These are phyloP conservation scores for Ogataea populi-albae DNA, from an alignment of 805 yeast species.

Conservation along the genomic window DNA sequence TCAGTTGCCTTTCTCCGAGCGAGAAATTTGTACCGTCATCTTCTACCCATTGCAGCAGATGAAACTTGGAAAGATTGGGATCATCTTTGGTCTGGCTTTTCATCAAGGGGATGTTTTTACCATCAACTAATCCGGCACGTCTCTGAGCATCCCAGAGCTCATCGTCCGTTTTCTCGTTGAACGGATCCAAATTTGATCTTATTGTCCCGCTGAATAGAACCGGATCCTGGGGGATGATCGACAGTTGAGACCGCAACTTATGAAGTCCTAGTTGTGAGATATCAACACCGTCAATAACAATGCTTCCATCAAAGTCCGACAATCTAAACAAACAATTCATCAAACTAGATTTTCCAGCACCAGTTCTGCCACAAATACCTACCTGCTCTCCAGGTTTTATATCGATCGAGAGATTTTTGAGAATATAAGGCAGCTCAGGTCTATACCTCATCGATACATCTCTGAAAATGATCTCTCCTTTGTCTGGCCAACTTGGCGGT, in stretches of 20 bases:
- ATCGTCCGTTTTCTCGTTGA: slow-evolving; percentile 52
- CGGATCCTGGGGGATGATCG: slow-evolving; percentile 90
- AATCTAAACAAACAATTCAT: slow-evolving; percentile 61
- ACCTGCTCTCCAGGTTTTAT: slow-evolving; percentile 60
- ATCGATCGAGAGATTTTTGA: slow-evolving; percentile 42
- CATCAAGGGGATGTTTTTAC: slow-evolving; percentile 31
- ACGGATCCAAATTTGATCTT: slow-evolving; percentile 77
- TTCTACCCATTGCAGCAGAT: slow-evolving; percentile 55
- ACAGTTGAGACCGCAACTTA: slow-evolving; percentile 66
- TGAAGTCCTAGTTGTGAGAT: slow-evolving; percentile 61
- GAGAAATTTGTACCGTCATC: slow-evolving; percentile 72
- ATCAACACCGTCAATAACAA: slow-evolving; percentile 68
- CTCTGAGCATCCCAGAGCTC: slow-evolving; percentile 58
- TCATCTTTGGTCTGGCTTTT: slow-evolving; percentile 33
- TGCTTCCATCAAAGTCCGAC: slow-evolving; percentile 54
- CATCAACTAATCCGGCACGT: slow-evolving; percentile 54
- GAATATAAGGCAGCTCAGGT: slow-evolving; percentile 57
- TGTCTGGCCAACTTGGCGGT: slow-evolving; percentile 45
- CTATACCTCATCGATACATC: slow-evolving; percentile 55
- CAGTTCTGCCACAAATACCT: slow-evolving; percentile 87
- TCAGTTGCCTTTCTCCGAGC: slow-evolving; percentile 66
- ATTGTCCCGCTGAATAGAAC: slow-evolving; percentile 78
- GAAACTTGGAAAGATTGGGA: slow-evolving; percentile 51
- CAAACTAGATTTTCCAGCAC: slow-evolving; percentile 75
- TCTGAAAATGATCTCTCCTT: slow-evolving; percentile 45